phyloP scores from a whole-genome alignment of 2,329 filamentous ascomycete species.

The Teratosphaeria zuluensis region DNA sequence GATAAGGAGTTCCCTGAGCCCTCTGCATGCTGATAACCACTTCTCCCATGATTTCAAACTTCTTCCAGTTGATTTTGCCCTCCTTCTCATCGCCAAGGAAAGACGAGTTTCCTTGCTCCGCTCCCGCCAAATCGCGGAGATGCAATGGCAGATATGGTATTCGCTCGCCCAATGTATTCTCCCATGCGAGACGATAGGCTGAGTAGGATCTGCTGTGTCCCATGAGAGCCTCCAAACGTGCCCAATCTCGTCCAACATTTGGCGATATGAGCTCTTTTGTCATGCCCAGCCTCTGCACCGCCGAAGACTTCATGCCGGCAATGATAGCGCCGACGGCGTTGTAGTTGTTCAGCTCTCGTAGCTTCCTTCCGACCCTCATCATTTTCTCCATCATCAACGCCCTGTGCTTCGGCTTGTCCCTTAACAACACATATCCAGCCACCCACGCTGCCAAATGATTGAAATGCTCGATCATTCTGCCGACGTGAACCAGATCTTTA shows the following conservation, averaged over 20 bases:
- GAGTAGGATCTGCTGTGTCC: slow-evolving; percentile 84
- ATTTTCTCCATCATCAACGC: slow-evolving; percentile 90
- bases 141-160: slow-evolving; percentile 92
- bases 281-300: slow-evolving; percentile 72
- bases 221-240: slow-evolving; percentile 85
- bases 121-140: slow-evolving; percentile 78
- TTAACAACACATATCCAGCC: slow-evolving; percentile 54
- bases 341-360: slow-evolving; percentile 92
- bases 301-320: slow-evolving; percentile 80
- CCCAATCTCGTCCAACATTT: slow-evolving; percentile 71
- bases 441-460: slow-evolving; percentile 50
- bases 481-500: slow-evolving; percentile 74
- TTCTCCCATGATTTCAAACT: slow-evolving; percentile 93
- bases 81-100: slow-evolving; percentile 54
- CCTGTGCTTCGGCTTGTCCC: slow-evolving; percentile 92
- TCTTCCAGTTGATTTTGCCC: slow-evolving; percentile 83
- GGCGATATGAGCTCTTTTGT: slow-evolving; percentile 67
- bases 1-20: slow-evolving; percentile 78
- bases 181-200: slow-evolving; percentile 94
- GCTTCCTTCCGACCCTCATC: slow-evolving; percentile 75
- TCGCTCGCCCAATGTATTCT: slow-evolving; percentile 79
- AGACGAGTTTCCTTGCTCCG: slow-evolving; percentile 84
- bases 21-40: slow-evolving; percentile 83
- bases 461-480: slow-evolving; percentile 82
- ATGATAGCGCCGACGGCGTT: slow-evolving; percentile 91